These are phyloP conservation scores for Candolleomyces eurysporus DNA, from an alignment of 768 basidiomycete genomes.

Conservation along the genomic window DNA sequence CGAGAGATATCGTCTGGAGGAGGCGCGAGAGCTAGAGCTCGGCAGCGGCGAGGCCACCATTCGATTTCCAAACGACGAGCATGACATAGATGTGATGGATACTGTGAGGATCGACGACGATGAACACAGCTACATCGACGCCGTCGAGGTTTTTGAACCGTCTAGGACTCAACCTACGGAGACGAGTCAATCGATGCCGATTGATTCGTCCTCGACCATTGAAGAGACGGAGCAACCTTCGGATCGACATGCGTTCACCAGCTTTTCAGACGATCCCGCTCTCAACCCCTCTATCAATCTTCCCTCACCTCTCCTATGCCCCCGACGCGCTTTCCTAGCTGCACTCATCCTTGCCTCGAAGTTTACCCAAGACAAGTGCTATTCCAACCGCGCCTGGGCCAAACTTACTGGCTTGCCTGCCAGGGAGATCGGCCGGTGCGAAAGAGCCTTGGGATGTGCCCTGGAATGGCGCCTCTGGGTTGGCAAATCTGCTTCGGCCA, in stretches of 20 bases:
- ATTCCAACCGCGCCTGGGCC: conserved; percentile 93
- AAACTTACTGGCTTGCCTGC: conserved; percentile 88
- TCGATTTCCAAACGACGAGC: conserved; percentile 8
- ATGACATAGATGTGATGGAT: conserved; percentile 30
- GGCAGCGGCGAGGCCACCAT: conserved; percentile 15
- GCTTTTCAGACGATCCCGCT: conserved; percentile 12
- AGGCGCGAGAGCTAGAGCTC: conserved; percentile 16
- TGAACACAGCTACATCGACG: conserved; percentile 18
- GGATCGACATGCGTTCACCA: conserved; percentile 4
- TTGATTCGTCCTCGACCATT: not conserved
- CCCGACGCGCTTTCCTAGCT: conserved; percentile 85
- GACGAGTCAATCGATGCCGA: not conserved
- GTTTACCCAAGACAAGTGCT: conserved; percentile 90
- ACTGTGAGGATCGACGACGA: conserved; percentile 43
- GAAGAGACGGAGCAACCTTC: conserved; percentile 8
- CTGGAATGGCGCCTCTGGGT: conserved; percentile 94
- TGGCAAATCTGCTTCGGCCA: conserved; percentile 53
- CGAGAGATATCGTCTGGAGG: conserved; percentile 30
- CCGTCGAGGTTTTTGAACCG: conserved; percentile 6
- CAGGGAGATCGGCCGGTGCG: conserved; percentile 84
- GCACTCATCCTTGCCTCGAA: conserved; percentile 88
- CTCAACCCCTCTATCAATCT: conserved; percentile 33
- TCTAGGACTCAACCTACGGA: not conserved
- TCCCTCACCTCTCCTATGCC: conserved; percentile 84
- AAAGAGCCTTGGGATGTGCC: conserved; percentile 82